phyloP scores from a whole-genome alignment of 2,329 filamentous ascomycete species.

The Cercospora sp. region DNA sequence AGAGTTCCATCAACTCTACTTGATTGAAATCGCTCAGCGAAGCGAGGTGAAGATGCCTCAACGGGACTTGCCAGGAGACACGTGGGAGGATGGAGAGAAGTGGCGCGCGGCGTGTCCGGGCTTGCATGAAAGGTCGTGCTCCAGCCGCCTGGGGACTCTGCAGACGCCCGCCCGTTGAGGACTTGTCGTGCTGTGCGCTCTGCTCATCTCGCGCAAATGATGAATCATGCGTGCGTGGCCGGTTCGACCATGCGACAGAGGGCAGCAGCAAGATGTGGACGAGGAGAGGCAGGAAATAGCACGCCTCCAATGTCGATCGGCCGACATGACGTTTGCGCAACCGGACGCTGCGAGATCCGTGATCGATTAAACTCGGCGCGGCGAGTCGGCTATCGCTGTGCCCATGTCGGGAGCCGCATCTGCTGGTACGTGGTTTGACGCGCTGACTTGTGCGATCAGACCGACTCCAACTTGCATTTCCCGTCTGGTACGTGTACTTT shows the following conservation, averaged over 20 bases:
- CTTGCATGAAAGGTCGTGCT: not conserved
- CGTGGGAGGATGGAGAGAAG: not conserved
- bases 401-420: not conserved
- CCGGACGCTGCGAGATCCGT: slow-evolving; percentile 8
- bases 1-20: not conserved
- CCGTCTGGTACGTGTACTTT: not conserved
- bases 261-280: not conserved
- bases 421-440: not conserved
- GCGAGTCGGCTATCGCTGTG: slow-evolving; percentile 4
- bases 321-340: not conserved
- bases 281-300: not conserved
- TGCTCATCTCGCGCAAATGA: slow-evolving; percentile 1
- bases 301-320: not conserved
- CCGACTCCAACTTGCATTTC: not conserved
- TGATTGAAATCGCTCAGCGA: not conserved
- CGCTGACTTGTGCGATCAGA: not conserved
- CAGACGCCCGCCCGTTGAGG: not conserved
- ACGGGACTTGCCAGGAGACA: not conserved
- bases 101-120: not conserved
- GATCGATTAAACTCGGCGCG: not conserved
- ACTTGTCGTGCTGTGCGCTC: not conserved
- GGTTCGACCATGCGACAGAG: not conserved
- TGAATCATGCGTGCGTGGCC: not conserved
- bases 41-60: not conserved
- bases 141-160: not conserved